Base-by-base conservation (phyloP, 208 protist genomes). In the Blechomonas ayalai region DNA sequence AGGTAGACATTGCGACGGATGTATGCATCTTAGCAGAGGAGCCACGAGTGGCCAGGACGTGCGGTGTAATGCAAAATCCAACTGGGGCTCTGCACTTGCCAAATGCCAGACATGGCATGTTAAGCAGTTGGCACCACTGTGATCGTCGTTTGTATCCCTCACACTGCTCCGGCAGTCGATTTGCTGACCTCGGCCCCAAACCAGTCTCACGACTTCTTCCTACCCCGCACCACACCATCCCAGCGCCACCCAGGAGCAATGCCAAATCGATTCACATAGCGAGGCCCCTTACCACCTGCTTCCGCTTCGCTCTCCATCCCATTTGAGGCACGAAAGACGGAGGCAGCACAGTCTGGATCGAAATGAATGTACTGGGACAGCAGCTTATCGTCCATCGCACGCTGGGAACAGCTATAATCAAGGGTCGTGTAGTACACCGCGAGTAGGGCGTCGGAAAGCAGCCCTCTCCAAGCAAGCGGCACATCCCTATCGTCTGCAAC, bases 191-290 rank as follows among this genome's bases (percentile, higher is more conserved):
- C n/a, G n/a, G n/a, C n/a, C n/a, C n/a, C n/a, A n/a, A n/a, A n/a
- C n/a, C n/a, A n/a, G n/a, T n/a, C n/a, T n/a, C n/a, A n/a, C n/a
- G n/a, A n/a, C n/a, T n/a, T n/a, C n/a, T n/a, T n/a, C 6, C 37
- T 58, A 32, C 85, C 85, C 24, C 85, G 85, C 39, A 90, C 65
- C 4, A 93, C 68, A 32, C 85, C 85, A 39, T 93, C 85, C 82
- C 85, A 93, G 3, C 85, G 77, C 62, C 81, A 85, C 0, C 85
- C 81, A 4, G 85, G 78, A 1, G 43, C 32, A 18, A 79, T 62
- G 10, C 60, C 54, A 54, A 62, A 65, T 8, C 45, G 25, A 46
- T 70, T 79, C 32, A 50, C 45, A 43, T 31, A 16, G 9, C 9
- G 19, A 35, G 41, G 59, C 12, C 27, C 4, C 39, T 51, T 13